Conservation (phyloP, 306 rosid genomes). For the cucumber (Cucumis sativus) region DNA sequence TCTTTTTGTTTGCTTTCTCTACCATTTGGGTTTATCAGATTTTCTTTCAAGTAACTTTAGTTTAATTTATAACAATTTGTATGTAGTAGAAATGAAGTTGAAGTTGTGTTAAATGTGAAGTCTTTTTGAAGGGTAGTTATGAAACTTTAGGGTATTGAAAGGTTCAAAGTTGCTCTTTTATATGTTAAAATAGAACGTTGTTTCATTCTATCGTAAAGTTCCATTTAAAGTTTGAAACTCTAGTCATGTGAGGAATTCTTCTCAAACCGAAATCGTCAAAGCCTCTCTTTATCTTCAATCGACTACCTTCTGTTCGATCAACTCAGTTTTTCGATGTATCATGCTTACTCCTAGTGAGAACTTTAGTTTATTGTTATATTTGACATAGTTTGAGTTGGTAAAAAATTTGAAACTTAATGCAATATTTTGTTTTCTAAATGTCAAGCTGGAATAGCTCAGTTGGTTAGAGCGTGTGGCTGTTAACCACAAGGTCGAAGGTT, state of each 20-base stretch:
- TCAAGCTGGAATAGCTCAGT: conserved; percentile 3
- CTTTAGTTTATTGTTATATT: no score
- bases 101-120: neutral
- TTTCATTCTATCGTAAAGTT: neutral
- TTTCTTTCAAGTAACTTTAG: neutral
- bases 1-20: neutral
- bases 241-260: neutral
- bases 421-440: no score
- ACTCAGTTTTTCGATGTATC: no score
- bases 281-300: no score
- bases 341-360: no score
- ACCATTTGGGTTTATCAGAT: neutral
- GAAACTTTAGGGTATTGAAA: conserved; percentile 6
- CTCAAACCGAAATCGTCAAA: no score
- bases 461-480: conserved; percentile 2
- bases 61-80: neutral
- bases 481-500: conserved; percentile 2
- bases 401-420: no score
- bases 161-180: neutral
- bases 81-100: neutral
- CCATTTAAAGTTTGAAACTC: neutral
- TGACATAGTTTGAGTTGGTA: no score
- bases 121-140: neutral
- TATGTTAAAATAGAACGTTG: neutral
- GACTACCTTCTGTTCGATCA: no score